These are phyloP conservation scores for Phellopilus nigrolimitatus DNA, from an alignment of 1,284 basidiomycete genomes.

Conservation along the genomic window DNA sequence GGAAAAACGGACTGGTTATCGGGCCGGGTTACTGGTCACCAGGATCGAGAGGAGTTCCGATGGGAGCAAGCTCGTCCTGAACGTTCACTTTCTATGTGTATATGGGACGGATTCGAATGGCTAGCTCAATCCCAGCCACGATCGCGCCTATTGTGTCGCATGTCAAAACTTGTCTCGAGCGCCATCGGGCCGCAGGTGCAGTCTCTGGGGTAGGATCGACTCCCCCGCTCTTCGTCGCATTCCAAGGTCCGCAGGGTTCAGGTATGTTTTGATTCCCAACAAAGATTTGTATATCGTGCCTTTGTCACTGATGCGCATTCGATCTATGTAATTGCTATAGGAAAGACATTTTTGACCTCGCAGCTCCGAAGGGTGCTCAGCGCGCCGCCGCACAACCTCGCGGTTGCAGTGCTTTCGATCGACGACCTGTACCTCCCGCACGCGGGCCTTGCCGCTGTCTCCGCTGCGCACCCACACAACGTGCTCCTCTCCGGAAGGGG, in stretches of 20 bases:
- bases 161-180: conserved; percentile 7
- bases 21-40: too few relatives aligned
- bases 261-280: conserved; percentile 13
- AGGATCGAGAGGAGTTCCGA: too few relatives aligned
- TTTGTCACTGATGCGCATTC: neutral
- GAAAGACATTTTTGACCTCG: conserved; percentile 72
- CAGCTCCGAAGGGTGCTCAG: conserved; percentile 48
- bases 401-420: too few relatives aligned
- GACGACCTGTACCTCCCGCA: too few relatives aligned
- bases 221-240: conserved; percentile 63
- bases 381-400: too few relatives aligned
- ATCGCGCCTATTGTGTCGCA: conserved; percentile 7
- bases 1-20: too few relatives aligned
- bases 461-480: conserved; percentile 63
- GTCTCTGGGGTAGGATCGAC: too few relatives aligned
- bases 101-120: conserved; percentile 2
- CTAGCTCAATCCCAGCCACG: too few relatives aligned
- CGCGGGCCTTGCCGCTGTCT: too few relatives aligned
- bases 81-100: too few relatives aligned
- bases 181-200: neutral
- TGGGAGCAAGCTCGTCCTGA: too few relatives aligned
- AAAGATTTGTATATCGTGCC: too few relatives aligned
- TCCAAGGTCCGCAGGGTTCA: conserved; percentile 86
- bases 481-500: conserved; percentile 71
- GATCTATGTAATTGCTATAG: conserved; percentile 27